Evolutionary conservation across 768 basidiomycete genomes (phyloP), one percentile per base, ranked within the genome.

Genomic region (Rhodotorula kratochvilovae): DNA sequence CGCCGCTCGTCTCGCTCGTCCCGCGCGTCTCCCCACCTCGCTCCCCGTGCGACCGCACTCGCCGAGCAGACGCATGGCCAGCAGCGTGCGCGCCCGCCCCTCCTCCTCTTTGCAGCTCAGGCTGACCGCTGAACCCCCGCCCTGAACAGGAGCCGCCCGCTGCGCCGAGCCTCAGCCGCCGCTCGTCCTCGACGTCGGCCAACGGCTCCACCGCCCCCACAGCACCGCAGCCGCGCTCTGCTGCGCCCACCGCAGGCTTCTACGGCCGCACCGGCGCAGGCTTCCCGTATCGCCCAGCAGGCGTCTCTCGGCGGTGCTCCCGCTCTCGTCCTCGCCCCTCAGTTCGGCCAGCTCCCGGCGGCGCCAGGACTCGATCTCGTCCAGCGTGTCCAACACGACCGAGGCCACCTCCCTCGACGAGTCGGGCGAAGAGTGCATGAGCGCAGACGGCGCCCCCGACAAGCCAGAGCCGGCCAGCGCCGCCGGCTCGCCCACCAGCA

Each of bases 341-440:
- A 55, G 66, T 48, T 71, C 65, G 57, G 56, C 61, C 21, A 60
- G 56, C 35, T 63, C 70, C 5, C 66, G 66, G 4, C 61, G 66
- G 1, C 36, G 66, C 16, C 71, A 72, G 60, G 67, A 67, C 54
- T 68, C 67, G 36, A 53, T 72, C 42, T 72, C 67, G 36, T 72
- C 71, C 27, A 72, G 62, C 63, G 63, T 72, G 3, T 61, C 59
- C 13, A 57, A 43, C 46, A 68, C 71, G 16, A 72, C 71, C 36
- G 71, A 72, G 17, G 58, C 71, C 8, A 72, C 71, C 33, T 65
- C 63, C 6, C 57, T 61, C 59, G 71, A 72, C 46, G 71, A 55
- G 35, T 66, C 67, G 55, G 71, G 63, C 36, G 66, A 61, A 58
- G 67, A 72, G 59, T 68, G 59, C 39, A 17, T 33, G 27, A 60